Evolutionary conservation across 73 alveolate species (phyloP), one percentile per base, ranked within the genome.

Genomic region (Paraurostyla sp.): DNA sequence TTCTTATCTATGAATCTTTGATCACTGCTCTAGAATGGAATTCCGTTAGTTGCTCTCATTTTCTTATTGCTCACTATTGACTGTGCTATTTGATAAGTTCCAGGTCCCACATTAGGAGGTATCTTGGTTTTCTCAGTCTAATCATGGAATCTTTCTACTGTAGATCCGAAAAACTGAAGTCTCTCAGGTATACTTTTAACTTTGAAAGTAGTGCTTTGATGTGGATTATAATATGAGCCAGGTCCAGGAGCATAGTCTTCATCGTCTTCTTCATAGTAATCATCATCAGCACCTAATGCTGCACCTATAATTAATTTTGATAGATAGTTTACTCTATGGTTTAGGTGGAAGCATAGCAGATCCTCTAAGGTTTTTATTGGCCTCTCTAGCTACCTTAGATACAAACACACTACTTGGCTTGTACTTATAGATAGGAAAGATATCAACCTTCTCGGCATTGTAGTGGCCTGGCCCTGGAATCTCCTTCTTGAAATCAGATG

Each of bases 201-300:
- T 25, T 78, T 76, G 58, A 90, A 88, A 4, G 96, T 56, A 0
- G 96, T 42, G 16, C 49, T 76, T 9, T 63, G 59, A 33, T 93
- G 78, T 3, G 76, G 71, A 54, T 43, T 43, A 30, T 43, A 78
- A 65, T 93, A 93, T 42, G 56, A 36, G 33, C 97, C 97, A 18
- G 97, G 97, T n/a, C 97, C 97, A 35, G 96, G 96, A n/a, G 90
- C 69, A 20, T 40, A 54, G 41, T 68, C 87, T 2, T 91, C 94
- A 43, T 88, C 95, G 15, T 71, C 91, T n/a, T 85, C 94, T 29
- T 73, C 86, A 13, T 80, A 85, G 58, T 85, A 85, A 11, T 92
- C 94, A 30, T 80, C 90, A 29, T 82, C 84, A 58, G 27, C 25
- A 46, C 18, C 35, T 41, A 38, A 32, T 23, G n/a, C 42, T 62